Base-by-base conservation (phyloP, 2,329 filamentous ascomycete genomes). In the Bertia moriformis region DNA sequence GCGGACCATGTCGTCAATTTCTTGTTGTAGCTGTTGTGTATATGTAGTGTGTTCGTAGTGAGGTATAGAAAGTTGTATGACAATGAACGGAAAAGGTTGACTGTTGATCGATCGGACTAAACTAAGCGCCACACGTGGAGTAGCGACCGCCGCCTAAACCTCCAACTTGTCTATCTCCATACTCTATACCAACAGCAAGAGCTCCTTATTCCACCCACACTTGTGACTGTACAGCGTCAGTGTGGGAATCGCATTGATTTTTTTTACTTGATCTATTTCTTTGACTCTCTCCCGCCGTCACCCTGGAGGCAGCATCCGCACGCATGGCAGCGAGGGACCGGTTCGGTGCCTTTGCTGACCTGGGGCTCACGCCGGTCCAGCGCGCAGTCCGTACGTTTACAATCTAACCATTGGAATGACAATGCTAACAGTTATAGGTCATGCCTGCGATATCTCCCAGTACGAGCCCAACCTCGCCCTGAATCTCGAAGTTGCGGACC, bases 381-480 rank as follows among this genome's bases (percentile, higher is more conserved):
- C 83, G 91, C 61, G 95, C 88, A 61, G 93, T 98, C 60, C 78
- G 91, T 58, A 88, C 88, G 32, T 17, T 18, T 10, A 7, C 17
- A 7, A 17, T 17, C 15, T 35, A 13, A 35, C 7, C 32, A 35
- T 7, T 35, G 32, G 32, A 14, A 18, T 15, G 7, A 7, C 10
- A 14, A 7, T 7, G 15, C 32, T 35, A 18, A 35, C 32, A 7
- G 10, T 17, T 35, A 10, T 17, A 35, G 32, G 32, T 7, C 10
- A 35, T 63, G 89, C 91, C 47, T 96, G 91, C 67, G 93, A 91
- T 53, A 86, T 91, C 39, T 84, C 93, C 58, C 95, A 96, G 65
- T 95, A 87, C 67, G 91, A 98, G 66, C 89, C 91, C 45, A 96
- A 98, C 56, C 80, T 98, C 40, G 91, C 88, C 42, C 68, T 98